A percentile compares a stretch with the other conserved stretches of the same genome.
Evolutionary conservation across 2,329 filamentous ascomycete genomes (phyloP).

Genomic region (Aspergillus proliferans): DNA sequence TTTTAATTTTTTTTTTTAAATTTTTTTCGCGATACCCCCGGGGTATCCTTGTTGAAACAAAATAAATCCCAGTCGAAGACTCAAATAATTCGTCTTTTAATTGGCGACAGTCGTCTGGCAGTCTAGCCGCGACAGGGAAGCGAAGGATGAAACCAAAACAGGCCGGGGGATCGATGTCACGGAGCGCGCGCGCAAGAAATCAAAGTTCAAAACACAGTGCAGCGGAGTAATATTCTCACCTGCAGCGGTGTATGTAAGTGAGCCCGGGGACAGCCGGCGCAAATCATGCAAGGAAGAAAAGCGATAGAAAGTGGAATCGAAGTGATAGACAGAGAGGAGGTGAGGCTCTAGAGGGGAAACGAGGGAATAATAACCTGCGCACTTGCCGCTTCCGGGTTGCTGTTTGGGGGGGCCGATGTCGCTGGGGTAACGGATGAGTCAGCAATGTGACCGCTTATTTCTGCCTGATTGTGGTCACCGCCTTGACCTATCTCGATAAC

Average conservation of each 20-base stretch:
- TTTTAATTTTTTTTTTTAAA: too few relatives aligned
- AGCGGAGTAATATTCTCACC: constrained; percentile 6
- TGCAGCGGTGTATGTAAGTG: constrained; percentile 6
- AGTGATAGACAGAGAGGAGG: constrained; percentile 15
- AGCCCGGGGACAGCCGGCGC: not conserved
- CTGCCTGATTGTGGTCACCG: constrained; percentile 24
- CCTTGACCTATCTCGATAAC: constrained; percentile 9
- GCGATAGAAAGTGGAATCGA: constrained; percentile 5
- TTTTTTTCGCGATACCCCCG: too few relatives aligned
- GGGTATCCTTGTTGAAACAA: too few relatives aligned
- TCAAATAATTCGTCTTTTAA: too few relatives aligned
- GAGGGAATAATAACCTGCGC: not conserved
- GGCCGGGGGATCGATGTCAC: constrained; percentile 1
- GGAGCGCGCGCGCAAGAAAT: constrained; percentile 13
- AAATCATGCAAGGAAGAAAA: constrained; percentile 8
- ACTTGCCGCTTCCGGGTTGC: not conserved
- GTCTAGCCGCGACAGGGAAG: not conserved
- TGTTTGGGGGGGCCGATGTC: constrained; percentile 20
- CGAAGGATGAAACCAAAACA: constrained; percentile 3
- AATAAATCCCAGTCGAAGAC: too few relatives aligned
- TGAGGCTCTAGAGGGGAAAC: constrained; percentile 1
- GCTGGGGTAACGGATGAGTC: constrained; percentile 33
- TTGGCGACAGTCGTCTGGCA: not conserved
- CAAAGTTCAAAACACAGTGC: constrained; percentile 8
- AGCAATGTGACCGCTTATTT: constrained; percentile 22